Evolutionary conservation across 2,329 filamentous ascomycete genomes (phyloP), one percentile per base, ranked within the genome.

Genomic region (Ophiostoma sp.): DNA sequence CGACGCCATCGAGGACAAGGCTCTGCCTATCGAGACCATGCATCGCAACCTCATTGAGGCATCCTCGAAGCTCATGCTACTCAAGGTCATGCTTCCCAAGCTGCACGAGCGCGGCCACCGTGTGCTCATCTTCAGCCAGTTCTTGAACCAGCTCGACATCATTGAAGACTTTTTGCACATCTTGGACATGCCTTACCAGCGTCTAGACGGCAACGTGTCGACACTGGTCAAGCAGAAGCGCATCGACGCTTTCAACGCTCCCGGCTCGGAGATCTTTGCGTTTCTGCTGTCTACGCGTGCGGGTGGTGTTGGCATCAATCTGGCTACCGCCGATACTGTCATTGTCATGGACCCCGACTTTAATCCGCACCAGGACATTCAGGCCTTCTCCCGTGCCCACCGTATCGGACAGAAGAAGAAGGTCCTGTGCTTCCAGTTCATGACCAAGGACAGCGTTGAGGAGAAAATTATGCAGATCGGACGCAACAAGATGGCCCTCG

Each of bases 271-370:
- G 0, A 82, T 96, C 0, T 99, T 98, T 78, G 93, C 91, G 0
- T 98, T 99, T 79, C 80, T 99, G 23, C 84, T 99, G 0, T 98
- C 94, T 0, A 99, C 96, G 3, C 89, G 95, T 73, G 94, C 96
- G 23, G 95, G 95, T 69, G 95, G 96, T 76, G 94, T 99, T 0
- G 96, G 95, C 20, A 99, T 99, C 82, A 99, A 99, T 77, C 84
- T 99, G 70, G 95, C 95, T 0, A 97, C 94, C 8, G 95, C 95
- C 2, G 95, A 99, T 77, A 99, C 95, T 0, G 96, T 99, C 72
- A 97, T 99, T 74, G 97, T 99, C 74, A 88, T 98, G 74, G 94
- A 99, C 75, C 93, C 93, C 0, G 95, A 99, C 77, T 98, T 96
- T 83, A 99, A 99, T 73, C 95, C 95, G 0, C 95, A 99, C 77